Conservation (phyloP, 139 green algal species). For the Chlamydomonas incerta region DNA sequence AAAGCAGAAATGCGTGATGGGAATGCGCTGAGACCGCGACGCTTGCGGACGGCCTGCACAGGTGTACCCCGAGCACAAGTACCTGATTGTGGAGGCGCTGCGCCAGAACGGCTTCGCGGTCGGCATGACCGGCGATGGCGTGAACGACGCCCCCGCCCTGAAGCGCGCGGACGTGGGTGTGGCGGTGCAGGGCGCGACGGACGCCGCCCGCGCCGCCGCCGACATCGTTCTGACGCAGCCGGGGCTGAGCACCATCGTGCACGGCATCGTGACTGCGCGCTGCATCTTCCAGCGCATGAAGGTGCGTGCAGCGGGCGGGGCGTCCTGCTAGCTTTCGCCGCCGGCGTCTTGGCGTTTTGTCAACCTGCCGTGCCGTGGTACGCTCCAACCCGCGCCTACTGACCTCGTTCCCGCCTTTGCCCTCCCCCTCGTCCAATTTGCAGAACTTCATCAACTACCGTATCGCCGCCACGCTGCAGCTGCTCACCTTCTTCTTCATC, state of each 20-base stretch:
- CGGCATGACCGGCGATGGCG: conserved; percentile 93
- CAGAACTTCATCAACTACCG: conserved; percentile 88
- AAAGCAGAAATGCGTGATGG: too few species aligned
- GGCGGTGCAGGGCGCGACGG: conserved; percentile 84
- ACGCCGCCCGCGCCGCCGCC: conserved; percentile 87
- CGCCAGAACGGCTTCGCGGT: conserved; percentile 71
- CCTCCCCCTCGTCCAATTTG: too few species aligned
- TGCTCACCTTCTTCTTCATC: conserved; percentile 93
- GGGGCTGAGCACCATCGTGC: conserved; percentile 83
- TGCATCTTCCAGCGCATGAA: conserved; percentile 89
- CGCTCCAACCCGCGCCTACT: too few species aligned
- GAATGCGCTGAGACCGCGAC: too few species aligned
- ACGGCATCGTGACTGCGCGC: conserved; percentile 79
- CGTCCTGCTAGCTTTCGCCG: too few species aligned
- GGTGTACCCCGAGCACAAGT: conserved; percentile 85
- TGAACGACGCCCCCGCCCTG: conserved; percentile 92
- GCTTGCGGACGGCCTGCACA: not conserved
- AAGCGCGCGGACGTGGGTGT: conserved; percentile 91
- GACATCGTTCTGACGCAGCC: conserved; percentile 92
- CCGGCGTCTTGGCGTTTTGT: too few species aligned
- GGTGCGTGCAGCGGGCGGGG: not conserved
- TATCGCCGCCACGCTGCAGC: conserved; percentile 76
- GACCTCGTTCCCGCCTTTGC: too few species aligned
- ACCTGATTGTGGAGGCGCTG: conserved; percentile 83
- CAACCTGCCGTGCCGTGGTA: too few species aligned